Conservation (phyloP, 192 early-diverging fungal genomes). For the Coemansia reversa region DNA sequence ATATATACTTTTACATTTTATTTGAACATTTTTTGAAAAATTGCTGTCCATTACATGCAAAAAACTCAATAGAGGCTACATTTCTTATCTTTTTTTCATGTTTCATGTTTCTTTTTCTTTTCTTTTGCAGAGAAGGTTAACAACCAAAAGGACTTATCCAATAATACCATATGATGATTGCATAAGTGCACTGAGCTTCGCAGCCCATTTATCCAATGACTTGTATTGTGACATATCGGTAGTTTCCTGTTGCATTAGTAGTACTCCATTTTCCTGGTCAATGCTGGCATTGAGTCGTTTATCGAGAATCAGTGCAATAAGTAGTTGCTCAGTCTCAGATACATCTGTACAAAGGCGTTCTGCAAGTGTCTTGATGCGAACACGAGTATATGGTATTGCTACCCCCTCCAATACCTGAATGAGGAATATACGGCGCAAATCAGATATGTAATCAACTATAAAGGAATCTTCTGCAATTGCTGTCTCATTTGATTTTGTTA, state of each 20-base stretch:
- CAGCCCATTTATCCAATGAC: constrained; percentile 37
- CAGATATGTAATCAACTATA: constrained; percentile 86
- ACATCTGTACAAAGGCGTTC: constrained; percentile 78
- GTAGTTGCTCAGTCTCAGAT: constrained; percentile 79
- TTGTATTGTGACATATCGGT: constrained; percentile 39
- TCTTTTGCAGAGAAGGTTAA: too few species aligned
- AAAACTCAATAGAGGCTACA: too few species aligned
- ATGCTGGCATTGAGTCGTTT: constrained; percentile 80
- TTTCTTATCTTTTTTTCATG: too few species aligned
- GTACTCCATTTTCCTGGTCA: constrained; percentile 76
- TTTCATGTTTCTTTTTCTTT: too few species aligned
- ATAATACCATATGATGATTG: constrained; percentile 12
- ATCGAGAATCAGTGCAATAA: constrained; percentile 87
- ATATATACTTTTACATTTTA: too few species aligned
- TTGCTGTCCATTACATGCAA: too few species aligned
- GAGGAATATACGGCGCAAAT: constrained; percentile 90
- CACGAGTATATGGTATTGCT: constrained; percentile 89
- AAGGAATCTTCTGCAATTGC: constrained; percentile 90
- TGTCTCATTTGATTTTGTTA: constrained; percentile 64
- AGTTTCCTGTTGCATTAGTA: constrained; percentile 34
- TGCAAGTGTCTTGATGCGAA: constrained; percentile 79
- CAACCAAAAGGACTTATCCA: constrained; percentile 3
- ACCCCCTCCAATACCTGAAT: constrained; percentile 83
- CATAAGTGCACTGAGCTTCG: constrained; percentile 23
- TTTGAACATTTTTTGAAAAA: too few species aligned